phyloP scores from a whole-genome alignment of 2,329 filamentous ascomycete species.

The Colletotrichum scovillei region DNA sequence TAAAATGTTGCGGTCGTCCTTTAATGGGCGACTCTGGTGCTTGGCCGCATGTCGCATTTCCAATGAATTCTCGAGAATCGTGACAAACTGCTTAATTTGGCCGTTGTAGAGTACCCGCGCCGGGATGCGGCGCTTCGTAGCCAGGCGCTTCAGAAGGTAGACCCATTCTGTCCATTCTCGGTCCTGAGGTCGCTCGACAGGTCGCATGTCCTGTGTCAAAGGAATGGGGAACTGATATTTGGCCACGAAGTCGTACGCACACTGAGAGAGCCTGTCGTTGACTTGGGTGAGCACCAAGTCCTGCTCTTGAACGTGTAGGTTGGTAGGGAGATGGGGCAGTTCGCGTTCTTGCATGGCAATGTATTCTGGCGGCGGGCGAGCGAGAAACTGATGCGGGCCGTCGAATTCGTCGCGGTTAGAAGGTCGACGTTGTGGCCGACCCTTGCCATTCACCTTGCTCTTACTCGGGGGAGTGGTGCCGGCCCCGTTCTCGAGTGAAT shows the following conservation, averaged over 20 bases:
- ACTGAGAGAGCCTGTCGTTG: slow-evolving; percentile 86
- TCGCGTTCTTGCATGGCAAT: slow-evolving; percentile 83
- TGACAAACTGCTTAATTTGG: slow-evolving; percentile 92
- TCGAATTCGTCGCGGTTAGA: slow-evolving; percentile 92
- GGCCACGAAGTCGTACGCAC: slow-evolving; percentile 90
- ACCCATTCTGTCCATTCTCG: slow-evolving; percentile 95
- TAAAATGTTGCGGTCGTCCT: slow-evolving; percentile 89
- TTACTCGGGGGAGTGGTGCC: slow-evolving; percentile 54
- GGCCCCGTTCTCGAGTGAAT: slow-evolving; percentile 64
- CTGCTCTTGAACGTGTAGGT: slow-evolving; percentile 85
- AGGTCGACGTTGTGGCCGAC: slow-evolving; percentile 72
- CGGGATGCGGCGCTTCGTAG: slow-evolving; percentile 87
- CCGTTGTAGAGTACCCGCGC: slow-evolving; percentile 87
- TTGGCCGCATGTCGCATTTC: slow-evolving; percentile 90
- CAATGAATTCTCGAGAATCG: slow-evolving; percentile 86
- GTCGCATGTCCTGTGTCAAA: slow-evolving; percentile 83
- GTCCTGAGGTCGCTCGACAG: slow-evolving; percentile 78
- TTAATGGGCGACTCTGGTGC: slow-evolving; percentile 83
- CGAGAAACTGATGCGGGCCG: slow-evolving; percentile 84
- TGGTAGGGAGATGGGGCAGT: slow-evolving; percentile 83
- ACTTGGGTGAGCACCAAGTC: slow-evolving; percentile 83
- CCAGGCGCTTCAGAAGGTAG: slow-evolving; percentile 84
- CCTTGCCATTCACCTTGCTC: slow-evolving; percentile 59
- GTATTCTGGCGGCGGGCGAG: slow-evolving; percentile 76
- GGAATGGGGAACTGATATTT: slow-evolving; percentile 93